Evolutionary conservation across 2,329 filamentous ascomycete genomes (phyloP).

Genomic region (Macrophomina phaseolina): DNA sequence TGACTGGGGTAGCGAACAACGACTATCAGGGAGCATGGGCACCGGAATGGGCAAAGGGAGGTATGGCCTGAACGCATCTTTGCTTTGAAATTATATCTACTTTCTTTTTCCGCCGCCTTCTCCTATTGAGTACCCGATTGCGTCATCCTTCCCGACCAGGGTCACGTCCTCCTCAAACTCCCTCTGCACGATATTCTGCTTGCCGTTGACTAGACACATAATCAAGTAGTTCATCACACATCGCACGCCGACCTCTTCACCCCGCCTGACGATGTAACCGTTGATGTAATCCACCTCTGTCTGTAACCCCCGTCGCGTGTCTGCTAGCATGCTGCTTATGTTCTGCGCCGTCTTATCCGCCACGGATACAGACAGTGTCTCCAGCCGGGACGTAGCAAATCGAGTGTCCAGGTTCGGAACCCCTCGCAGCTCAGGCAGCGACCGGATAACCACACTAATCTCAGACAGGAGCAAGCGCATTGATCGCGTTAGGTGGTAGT

Average conservation of each 20-base stretch:
- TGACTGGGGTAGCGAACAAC: no score
- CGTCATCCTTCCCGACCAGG: conserved; percentile 12
- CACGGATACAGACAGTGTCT: conserved; percentile 63
- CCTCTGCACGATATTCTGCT: conserved; percentile 55
- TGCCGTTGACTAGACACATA: conserved; percentile 74
- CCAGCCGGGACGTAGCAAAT: conserved; percentile 66
- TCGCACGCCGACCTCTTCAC: conserved; percentile 73
- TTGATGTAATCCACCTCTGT: conserved; percentile 87
- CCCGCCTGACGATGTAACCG: conserved; percentile 81
- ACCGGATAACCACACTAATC: conserved; percentile 71
- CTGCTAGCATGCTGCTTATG: conserved; percentile 70
- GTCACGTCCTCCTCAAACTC: conserved; percentile 51
- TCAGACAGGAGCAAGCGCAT: conserved; percentile 77
- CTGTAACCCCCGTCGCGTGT: conserved; percentile 64
- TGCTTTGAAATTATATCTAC: background rate
- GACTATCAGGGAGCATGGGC: no score
- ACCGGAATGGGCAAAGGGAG: no score
- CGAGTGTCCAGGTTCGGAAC: conserved; percentile 65
- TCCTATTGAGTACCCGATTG: conserved; percentile 5
- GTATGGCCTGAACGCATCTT: no score
- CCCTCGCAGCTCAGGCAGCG: conserved; percentile 73
- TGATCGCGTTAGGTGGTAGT: conserved; percentile 67
- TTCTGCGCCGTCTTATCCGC: conserved; percentile 61
- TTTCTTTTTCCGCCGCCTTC: conserved; percentile 12
- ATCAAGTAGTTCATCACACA: conserved; percentile 76